Conservation (phyloP, 23 red algal species). For the Porphyridium purpureum region DNA sequence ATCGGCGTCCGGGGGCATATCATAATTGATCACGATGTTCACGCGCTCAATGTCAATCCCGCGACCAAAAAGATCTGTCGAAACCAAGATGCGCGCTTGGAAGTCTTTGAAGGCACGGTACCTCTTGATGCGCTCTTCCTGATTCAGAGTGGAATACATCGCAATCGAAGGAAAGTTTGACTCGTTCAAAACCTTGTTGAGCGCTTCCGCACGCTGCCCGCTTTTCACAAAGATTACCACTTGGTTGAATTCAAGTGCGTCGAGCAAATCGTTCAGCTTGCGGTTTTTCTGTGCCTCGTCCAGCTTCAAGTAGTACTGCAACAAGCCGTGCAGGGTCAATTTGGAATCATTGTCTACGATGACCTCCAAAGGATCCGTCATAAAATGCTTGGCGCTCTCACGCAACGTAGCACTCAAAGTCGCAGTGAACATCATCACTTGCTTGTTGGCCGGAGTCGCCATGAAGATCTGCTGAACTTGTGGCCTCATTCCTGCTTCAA, state of each 20-base stretch:
- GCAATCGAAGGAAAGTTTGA: constrained; percentile 93
- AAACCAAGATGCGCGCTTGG: constrained; percentile 76
- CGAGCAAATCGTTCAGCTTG: constrained; percentile 79
- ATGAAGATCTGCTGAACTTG: constrained; percentile 83
- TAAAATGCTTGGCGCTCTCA: constrained; percentile 65
- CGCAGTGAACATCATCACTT: constrained; percentile 99
- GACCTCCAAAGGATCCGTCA: constrained; percentile 79
- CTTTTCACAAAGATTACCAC: constrained; percentile 96
- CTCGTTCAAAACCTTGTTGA: constrained; percentile 87
- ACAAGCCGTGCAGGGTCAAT: constrained; percentile 84
- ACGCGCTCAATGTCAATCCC: constrained; percentile 93
- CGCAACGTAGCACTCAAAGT: constrained; percentile 75
- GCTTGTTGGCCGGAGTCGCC: constrained; percentile 76
- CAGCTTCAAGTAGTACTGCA: constrained; percentile 87
- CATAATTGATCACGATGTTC: constrained; percentile 98
- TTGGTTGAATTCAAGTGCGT: constrained; percentile 96
- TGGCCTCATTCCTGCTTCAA: constrained; percentile 84
- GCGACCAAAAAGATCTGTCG: constrained; percentile 81
- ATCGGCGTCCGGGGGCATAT: constrained; percentile 69
- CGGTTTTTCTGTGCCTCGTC: constrained; percentile 87
- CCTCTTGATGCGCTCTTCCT: constrained; percentile 81
- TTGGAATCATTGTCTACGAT: constrained; percentile 94
- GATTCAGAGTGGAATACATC: constrained; percentile 74
- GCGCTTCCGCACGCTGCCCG: constrained; percentile 44
- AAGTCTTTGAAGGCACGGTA: constrained; percentile 98